phyloP scores from a whole-genome alignment of 2,329 filamentous ascomycete genomes.

The Pseudogymnoascus destructans region DNA sequence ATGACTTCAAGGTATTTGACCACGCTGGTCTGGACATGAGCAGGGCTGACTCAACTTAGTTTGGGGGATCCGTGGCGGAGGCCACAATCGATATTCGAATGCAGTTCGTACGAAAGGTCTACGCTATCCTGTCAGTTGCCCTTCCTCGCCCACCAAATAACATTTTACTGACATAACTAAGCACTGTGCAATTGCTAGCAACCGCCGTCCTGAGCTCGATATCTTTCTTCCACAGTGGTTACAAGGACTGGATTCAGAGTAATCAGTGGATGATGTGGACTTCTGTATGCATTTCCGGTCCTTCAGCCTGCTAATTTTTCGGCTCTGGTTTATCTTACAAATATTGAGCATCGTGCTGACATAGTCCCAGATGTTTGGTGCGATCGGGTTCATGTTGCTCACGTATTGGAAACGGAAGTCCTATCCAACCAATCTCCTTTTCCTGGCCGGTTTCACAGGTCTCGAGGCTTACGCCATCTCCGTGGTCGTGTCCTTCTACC shows the following conservation, averaged over 20 bases:
- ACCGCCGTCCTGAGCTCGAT: slow-evolving; percentile 70
- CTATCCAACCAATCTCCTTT: slow-evolving; percentile 87
- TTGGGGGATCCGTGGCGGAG: slow-evolving; percentile 85
- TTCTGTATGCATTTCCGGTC: slow-evolving; percentile 40
- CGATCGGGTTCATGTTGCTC: slow-evolving; percentile 71
- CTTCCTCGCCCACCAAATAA: not conserved
- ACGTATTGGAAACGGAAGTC: slow-evolving; percentile 95
- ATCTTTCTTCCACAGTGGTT: slow-evolving; percentile 70
- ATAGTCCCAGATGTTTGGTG: slow-evolving; percentile 51
- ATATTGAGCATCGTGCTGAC: slow-evolving; percentile 1
- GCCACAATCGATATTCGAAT: slow-evolving; percentile 91
- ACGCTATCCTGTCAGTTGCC: slow-evolving; percentile 64
- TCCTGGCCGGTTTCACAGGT: slow-evolving; percentile 79
- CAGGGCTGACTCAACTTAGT: slow-evolving; percentile 36
- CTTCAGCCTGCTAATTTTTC: not conserved
- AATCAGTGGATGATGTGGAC: slow-evolving; percentile 76
- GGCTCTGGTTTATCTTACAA: not conserved
- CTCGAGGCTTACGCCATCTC: slow-evolving; percentile 89
- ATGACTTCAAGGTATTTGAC: slow-evolving; percentile 76
- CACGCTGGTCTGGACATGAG: not conserved
- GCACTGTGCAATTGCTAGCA: slow-evolving; percentile 77
- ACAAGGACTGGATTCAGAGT: slow-evolving; percentile 76
- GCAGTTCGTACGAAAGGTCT: slow-evolving; percentile 95
- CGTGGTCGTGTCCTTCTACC: slow-evolving; percentile 84
- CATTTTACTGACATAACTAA: slow-evolving; percentile 19